Evolutionary conservation across 2,329 filamentous ascomycete genomes (phyloP), one percentile per base, ranked within the genome.

Genomic region (Rutstroemia sydowiana): DNA sequence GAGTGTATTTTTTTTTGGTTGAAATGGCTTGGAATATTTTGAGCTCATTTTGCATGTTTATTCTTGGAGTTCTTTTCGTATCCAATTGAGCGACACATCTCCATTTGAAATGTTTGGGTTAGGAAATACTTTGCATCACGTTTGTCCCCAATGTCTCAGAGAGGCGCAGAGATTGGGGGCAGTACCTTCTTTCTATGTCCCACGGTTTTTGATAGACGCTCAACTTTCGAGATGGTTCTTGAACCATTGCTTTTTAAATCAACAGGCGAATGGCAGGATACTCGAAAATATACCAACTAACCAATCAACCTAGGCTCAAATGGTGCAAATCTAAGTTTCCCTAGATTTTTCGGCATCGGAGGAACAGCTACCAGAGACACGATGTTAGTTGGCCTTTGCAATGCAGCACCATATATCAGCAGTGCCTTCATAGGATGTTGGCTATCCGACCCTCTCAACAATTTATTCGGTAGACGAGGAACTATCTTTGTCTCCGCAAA

Each of bases 401-500:
- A 26, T 8, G 23, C 23, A 26, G 23, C 23, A 8, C 23, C 23
- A 50, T 69, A 71, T 57, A 61, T 73, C 23, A 49, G 51, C 47
- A 75, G 74, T 18, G 70, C 76, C 52, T 31, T 51, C 9, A 32
- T 51, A 28, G 48, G 48, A n/a, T 51, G 41, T 16, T 84, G 80
- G 81, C 66, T 82, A 8, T 81, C 80, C 0, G 81, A 84, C 48
- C 81, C 81, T 1, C 59, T 80, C 13, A 86, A 86, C 60, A 69
- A 77, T 37, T 68, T 68, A 10, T 59, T 81, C 30, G 82, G 81
- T 32, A 79, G 82, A 30, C 77, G 81, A 47, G 79, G 81, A 9
- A 77, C 79, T 43, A 86, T 86, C 54, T 85, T 85, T 62, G 74
- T 88, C 58, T 82, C 82, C 0, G 73, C 77, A 13, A 68, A 83